Evolutionary conservation across 768 basidiomycete species (phyloP).

Genomic region (Tylopilus intermedius): DNA sequence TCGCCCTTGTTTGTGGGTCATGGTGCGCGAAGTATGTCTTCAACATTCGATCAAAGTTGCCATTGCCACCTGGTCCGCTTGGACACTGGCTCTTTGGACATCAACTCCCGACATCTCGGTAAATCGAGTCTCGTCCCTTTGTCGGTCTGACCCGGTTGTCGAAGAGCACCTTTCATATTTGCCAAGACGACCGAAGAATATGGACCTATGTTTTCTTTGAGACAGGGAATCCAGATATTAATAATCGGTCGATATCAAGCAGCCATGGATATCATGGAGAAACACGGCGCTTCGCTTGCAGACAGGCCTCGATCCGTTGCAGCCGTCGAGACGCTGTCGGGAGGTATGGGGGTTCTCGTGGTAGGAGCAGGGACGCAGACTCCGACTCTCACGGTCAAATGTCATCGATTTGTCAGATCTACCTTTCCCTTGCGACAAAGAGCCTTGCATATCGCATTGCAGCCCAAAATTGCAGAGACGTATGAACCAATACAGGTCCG

Average conservation of each 20-base stretch:
- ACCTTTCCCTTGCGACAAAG: conserved; percentile 11
- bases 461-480: conserved; percentile 27
- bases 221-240: conserved; percentile 35
- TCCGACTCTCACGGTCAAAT: not conserved
- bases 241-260: conserved; percentile 28
- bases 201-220: conserved; percentile 54
- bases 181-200: conserved; percentile 56
- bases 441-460: conserved; percentile 32
- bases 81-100: conserved; percentile 16
- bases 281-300: conserved; percentile 30
- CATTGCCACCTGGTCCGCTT: conserved; percentile 14
- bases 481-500: conserved; percentile 32
- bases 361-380: conserved; percentile 25
- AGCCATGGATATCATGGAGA: conserved; percentile 38
- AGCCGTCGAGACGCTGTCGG: conserved; percentile 32
- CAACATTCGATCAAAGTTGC: not conserved
- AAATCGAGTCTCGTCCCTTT: not conserved
- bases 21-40: not conserved
- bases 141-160: not conserved
- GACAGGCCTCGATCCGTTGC: conserved; percentile 36
- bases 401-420: too few species aligned
- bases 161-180: conserved; percentile 29
- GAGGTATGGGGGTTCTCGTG: conserved; percentile 30
- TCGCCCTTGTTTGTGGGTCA: not conserved
- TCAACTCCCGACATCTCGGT: conserved; percentile 2